phyloP scores from a whole-genome alignment of 2,329 filamentous ascomycete genomes.

The Myriosclerotinia curreyana region DNA sequence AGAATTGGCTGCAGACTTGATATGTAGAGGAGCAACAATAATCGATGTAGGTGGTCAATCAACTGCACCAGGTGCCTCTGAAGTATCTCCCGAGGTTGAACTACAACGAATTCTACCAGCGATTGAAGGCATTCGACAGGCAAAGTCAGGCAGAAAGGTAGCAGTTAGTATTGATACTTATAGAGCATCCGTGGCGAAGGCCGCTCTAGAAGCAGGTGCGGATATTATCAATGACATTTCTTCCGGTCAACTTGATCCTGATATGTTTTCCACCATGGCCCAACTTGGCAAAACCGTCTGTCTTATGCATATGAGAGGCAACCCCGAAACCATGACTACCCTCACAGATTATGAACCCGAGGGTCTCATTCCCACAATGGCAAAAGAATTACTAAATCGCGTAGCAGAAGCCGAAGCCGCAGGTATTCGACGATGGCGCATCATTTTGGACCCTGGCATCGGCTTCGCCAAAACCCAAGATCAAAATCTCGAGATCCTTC shows the following conservation, averaged over 20 bases:
- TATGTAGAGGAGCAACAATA: conserved; percentile 62
- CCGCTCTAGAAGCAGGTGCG: conserved; percentile 73
- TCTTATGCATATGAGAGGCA: conserved; percentile 73
- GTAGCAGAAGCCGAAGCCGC: conserved; percentile 73
- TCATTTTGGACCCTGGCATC: conserved; percentile 89
- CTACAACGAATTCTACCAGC: conserved; percentile 72
- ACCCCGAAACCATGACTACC: conserved; percentile 61
- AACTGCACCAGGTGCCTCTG: conserved; percentile 71
- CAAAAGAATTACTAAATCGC: conserved; percentile 55
- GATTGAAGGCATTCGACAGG: conserved; percentile 67
- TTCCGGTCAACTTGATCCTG: conserved; percentile 71
- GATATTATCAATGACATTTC: conserved; percentile 96
- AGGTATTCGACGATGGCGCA: conserved; percentile 87
- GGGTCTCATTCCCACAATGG: conserved; percentile 56
- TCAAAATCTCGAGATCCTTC: conserved; percentile 80
- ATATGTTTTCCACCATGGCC: conserved; percentile 80
- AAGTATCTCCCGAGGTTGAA: conserved; percentile 72
- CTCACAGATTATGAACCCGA: conserved; percentile 50
- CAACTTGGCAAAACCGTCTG: conserved; percentile 73
- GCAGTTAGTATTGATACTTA: conserved; percentile 91
- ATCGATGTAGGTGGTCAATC: conserved; percentile 94
- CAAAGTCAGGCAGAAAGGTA: conserved; percentile 60
- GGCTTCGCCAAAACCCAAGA: conserved; percentile 84
- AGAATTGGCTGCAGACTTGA: conserved; percentile 48
- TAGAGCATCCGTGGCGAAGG: conserved; percentile 75